These are phyloP conservation scores for Tylopilus sp. DNA, from an alignment of 768 basidiomycete genomes.

Conservation along the genomic window DNA sequence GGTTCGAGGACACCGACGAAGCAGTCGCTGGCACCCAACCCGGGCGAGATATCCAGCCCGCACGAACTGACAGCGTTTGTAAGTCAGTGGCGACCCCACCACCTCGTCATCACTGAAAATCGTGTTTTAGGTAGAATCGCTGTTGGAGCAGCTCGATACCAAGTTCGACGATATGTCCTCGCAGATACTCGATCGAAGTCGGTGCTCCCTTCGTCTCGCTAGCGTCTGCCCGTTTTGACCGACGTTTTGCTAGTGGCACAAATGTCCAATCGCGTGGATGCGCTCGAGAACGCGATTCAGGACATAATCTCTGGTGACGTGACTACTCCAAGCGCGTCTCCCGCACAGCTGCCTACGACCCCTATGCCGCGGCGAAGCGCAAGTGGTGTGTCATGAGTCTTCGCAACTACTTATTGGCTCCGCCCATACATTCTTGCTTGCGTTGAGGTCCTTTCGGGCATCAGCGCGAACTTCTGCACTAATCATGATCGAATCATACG, in stretches of 20 bases:
- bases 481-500: conserved; percentile 13
- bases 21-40: conserved; percentile 33
- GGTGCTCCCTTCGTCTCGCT: conserved; percentile 28
- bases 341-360: conserved; percentile 39
- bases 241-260: conserved; percentile 63
- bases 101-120: conserved; percentile 1
- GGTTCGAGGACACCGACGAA: conserved; percentile 46
- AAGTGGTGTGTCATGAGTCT: conserved; percentile 28
- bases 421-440: conserved; percentile 11
- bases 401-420: conserved; percentile 10
- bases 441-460: conserved; percentile 8
- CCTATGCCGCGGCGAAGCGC: conserved; percentile 43
- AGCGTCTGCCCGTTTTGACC: conserved; percentile 3
- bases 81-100: conserved; percentile 33
- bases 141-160: conserved; percentile 83
- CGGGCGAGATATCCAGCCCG: conserved; percentile 81
- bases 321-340: conserved; percentile 49
- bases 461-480: conserved; percentile 16
- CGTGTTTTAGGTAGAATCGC: conserved; percentile 69
- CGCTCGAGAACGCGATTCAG: conserved; percentile 85
- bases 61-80: conserved; percentile 95
- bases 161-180: conserved; percentile 93
- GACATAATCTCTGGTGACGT: conserved; percentile 84
- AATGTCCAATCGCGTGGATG: conserved; percentile 90
- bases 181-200: conserved; percentile 83